Base-by-base conservation (phyloP, 345 rosid species). In the Cardamine resedifolia region DNA sequence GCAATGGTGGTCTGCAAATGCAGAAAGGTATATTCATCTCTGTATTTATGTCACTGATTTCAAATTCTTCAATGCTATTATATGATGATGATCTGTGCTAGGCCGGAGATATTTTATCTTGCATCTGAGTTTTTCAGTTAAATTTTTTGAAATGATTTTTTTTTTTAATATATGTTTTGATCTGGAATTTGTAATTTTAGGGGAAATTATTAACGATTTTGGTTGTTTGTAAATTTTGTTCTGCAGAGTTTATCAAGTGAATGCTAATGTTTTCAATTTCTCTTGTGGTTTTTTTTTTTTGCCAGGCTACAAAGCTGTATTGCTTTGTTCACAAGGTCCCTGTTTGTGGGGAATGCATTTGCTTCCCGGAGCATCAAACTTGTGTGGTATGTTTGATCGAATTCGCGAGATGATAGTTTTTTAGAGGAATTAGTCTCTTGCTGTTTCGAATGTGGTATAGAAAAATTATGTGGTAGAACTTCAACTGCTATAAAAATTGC, bases 321-420 rank as follows among this genome's bases (percentile, higher is more conserved):
- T 94, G 98, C 80, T 94, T 91, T 66, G 98, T 94, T 71, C 98
- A 94, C 85, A 94, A 94, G 83, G 96, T 88, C 66, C 97, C 98
- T 27, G 96, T 94, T 71, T 94, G 98, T 30, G 97, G 98, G 27
- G 98, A 94, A 78, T 94, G 98, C 77, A 78, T 96, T 72, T 92
- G 98, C 81, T 92, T 86, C 78, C 87, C 88, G 5, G 99, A 96
- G 89, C 99, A 92, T 81, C 95, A 84, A 78, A 86, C 85, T 64
- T 96, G 99, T 11, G 99, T 92, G 81, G 99, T 96, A 84, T 72
- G 81, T 76, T 10, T 68, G 47, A 34, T 62, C 47, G 1, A 43
- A 4, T 67, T 11, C 3, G 0, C 18, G 8, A 39, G 3, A 1
- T 67, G 55, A 59, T 59, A 50, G 43, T 39, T 38, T 59, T 49